Base-by-base conservation (phyloP, 1,284 basidiomycete genomes). In the Rhodotorula sp. region DNA sequence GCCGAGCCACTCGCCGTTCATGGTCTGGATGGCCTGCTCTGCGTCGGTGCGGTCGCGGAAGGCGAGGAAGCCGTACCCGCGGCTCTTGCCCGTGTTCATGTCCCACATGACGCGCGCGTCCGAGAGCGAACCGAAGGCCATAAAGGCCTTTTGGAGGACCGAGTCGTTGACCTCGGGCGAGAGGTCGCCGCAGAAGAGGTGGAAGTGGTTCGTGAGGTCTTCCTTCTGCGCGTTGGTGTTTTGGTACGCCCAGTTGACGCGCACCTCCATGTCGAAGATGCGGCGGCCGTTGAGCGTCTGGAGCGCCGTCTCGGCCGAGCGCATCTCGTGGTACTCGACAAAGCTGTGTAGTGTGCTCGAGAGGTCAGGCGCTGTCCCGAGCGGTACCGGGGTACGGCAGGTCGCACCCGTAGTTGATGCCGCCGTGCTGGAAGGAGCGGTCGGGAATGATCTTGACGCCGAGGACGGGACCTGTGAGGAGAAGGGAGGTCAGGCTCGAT, bases 61-160 rank as follows among this genome's bases (percentile, higher is more conserved):
- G 17, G 92, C 92, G 74, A 94, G 88, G 86, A 96, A 95, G 70
- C 92, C 92, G 81, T 94, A 97, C 55, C 93, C 92, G 78, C 92
- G 89, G 80, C 92, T 96, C 85, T 97, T 97, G 77, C 96, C 95
- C 69, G 93, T 97, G 85, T 95, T 96, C 92, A 97, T 95, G 82
- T 99, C 96, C 93, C 96, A 98, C 95, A 99, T 99, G 77, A 99
- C 95, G 60, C 96, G 88, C 61, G 95, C 96, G 82, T 99, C 96
- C 70, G 91, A 94, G 82, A 99, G 86, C 68, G 90, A 92, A 50
- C 93, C 92, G 81, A 98, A 98, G 53, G 92, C 91, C 77, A 88
- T 89, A 84, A 99, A 99, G 23, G 96, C 95, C 83, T 97, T 95
- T 64, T 85, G 90, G 67, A 99, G 88, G 65, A 96, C 91, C n/a